Evolutionary conservation across 192 early-diverging fungal species (phyloP), one percentile per base, ranked within the genome.

Genomic region (Rhizoclosmatium globosum): DNA sequence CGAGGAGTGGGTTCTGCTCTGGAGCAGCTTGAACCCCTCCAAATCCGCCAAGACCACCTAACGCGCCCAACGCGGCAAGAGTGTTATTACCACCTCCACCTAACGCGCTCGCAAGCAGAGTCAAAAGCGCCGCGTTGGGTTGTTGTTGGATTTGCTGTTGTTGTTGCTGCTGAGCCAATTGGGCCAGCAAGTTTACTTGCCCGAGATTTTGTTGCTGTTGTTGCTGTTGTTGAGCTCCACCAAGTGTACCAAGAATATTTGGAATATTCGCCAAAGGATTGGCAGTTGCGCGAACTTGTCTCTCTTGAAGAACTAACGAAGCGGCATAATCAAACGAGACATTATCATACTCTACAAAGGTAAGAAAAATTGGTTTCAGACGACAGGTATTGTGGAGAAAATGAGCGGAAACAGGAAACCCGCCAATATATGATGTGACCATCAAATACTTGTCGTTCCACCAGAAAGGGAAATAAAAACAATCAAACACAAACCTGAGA

Each of bases 291-390:
- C 80, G 62, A 58, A 58, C 50, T 71, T 80, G 57, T 50, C 80
- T 65, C 44, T 87, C 85, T 43, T 82, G 81, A 15, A 84, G 47
- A 21, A 88, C 69, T 11, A 86, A 39, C 17, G 58, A 57, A 45
- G 80, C 79, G 3, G 82, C 87, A 38, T 70, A 61, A 66, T 88
- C 81, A 47, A 80, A 42, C 23, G 58, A 67, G 42, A 85, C 62
- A 41, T 84, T 81, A 31, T 88, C 85, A 60, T 88, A 88, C 58
- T 86, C 87, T 87, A 71, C 11, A 70, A 21, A 21, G 2, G 50
- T 65, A 19, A 46, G 19, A 17, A 39, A 46, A 79, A 31, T 0
- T 31, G 68, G 47, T 3, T 23, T 3, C 6, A 13, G 65, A 75
- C 19, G 17, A 66, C 44, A 41, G 60, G 21, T n/a, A 53, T 80